Conservation (phyloP, 1,284 basidiomycete species). For the Irpex lacteus region DNA sequence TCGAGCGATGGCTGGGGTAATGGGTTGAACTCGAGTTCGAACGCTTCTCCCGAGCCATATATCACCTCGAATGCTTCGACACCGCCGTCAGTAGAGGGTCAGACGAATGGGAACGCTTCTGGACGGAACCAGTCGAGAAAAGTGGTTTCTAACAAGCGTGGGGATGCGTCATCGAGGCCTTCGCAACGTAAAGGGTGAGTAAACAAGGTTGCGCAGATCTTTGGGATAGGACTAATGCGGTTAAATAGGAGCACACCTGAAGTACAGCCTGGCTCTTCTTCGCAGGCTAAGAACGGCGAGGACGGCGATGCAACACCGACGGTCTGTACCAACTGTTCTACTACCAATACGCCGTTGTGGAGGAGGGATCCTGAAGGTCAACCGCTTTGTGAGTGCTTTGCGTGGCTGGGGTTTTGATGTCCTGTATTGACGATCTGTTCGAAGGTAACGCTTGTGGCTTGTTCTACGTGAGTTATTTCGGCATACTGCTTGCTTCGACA, state of each 20-base stretch:
- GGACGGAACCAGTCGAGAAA: constrained; percentile 37
- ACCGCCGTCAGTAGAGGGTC: constrained; percentile 60
- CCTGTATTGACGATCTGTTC: constrained; percentile 11
- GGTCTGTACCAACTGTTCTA: constrained; percentile 92
- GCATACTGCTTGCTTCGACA: constrained; percentile 16
- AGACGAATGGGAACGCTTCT: constrained; percentile 26
- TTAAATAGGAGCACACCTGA: constrained; percentile 54
- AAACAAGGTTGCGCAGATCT: background rate
- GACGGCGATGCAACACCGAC: constrained; percentile 73
- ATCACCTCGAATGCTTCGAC: constrained; percentile 65
- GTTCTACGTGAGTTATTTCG: constrained; percentile 73
- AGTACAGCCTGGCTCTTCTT: constrained; percentile 28
- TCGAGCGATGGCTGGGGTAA: constrained; percentile 79
- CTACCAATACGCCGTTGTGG: constrained; percentile 95
- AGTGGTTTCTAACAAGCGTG: constrained; percentile 58
- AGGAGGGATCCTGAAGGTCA: constrained; percentile 93
- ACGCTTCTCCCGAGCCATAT: constrained; percentile 76
- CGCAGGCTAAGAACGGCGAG: constrained; percentile 45
- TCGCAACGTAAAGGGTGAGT: constrained; percentile 49
- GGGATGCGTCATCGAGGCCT: constrained; percentile 36
- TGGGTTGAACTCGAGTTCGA: constrained; percentile 60
- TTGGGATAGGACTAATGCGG: constrained; percentile 17
- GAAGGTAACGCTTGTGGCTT: constrained; percentile 83
- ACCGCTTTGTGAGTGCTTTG: constrained; percentile 70
- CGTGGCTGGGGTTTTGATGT: constrained; percentile 16